A percentile compares a stretch with the other conserved stretches of the same genome.
Conservation (phyloP, 306 rosid genomes). For the Malus fusca region DNA sequence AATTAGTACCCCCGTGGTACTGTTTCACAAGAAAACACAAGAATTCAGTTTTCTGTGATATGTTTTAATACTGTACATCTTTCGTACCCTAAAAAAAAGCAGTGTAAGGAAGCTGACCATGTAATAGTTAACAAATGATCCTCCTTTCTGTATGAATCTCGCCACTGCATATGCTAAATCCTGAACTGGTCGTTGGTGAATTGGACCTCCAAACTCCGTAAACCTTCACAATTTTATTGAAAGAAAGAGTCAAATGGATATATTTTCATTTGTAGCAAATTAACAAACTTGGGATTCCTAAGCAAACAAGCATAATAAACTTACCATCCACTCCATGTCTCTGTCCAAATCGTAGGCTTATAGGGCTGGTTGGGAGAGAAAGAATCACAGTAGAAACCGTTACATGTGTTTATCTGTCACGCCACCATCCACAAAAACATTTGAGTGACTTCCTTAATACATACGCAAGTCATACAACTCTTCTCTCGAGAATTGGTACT, state of each 20-base stretch:
- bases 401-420: constrained; percentile 91
- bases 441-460: constrained; percentile 8
- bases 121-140: constrained; percentile 89
- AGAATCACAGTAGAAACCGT: constrained; percentile 88
- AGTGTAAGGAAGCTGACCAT: constrained; percentile 54
- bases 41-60: constrained; percentile 14
- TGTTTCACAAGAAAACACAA: constrained; percentile 16
- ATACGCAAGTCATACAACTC: not conserved
- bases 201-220: constrained; percentile 85
- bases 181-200: constrained; percentile 83
- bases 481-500: not conserved
- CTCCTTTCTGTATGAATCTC: constrained; percentile 81
- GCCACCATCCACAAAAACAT: constrained; percentile 17
- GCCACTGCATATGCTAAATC: constrained; percentile 93
- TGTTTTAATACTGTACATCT: constrained; percentile 10
- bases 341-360: constrained; percentile 95
- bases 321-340: constrained; percentile 99
- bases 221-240: constrained; percentile 51
- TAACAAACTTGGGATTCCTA: not conserved
- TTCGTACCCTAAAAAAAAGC: constrained; percentile 8
- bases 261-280: not conserved
- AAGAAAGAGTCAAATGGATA: constrained; percentile 5
- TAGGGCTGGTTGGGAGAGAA: constrained; percentile 88
- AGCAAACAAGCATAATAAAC: constrained; percentile 14
- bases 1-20: constrained; percentile 99